Evolutionary conservation across 768 basidiomycete genomes (phyloP), one percentile per base, ranked within the genome.

Genomic region (Pleurotus eryngii): DNA sequence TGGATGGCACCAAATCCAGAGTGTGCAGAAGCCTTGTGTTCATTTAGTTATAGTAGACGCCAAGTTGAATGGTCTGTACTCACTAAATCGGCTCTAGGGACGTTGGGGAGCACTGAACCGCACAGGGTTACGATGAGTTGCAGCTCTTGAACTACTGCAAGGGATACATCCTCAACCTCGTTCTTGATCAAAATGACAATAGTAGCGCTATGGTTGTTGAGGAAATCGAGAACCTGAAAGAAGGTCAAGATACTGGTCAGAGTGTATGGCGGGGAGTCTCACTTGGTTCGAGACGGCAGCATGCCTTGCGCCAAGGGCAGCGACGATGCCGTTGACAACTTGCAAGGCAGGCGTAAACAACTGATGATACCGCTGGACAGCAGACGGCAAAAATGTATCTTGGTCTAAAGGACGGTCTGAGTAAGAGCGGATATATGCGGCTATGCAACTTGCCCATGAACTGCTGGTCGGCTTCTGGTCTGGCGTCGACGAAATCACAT

Each of bases 311-410:
- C 91, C 90, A 8, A 94, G 70, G n/a, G 87, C 89, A 3, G 92
- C 84, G 27, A 96, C 72, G 56, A 92, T 81, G 6, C 84, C 87
- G 56, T 86, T 81, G 11, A 91, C 79, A 17, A 97, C 78, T 68
- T 97, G 94, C 42, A 98, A 68, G 4, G 89, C 86, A 0, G 93
- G 95, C 73, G 94, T 83, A 63, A 97, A 80, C 1, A 97, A 71
- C 65, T 97, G 95, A 64, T 97, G 94, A 67, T 97, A 95, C 37
- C 96, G 84, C 55, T 91, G 87, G 17, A 93, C 81, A 1, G 90
- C 90, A 0, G 90, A 88, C 4, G 93, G 93, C 9, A 95, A 76
- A 78, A 95, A 95, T n/a, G 85, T 82, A 62, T 92, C 88, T 40
- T 84, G 82, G 63, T 94, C 93, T 95, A 62, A 11, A 37, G 4